A percentile compares a stretch with the other conserved stretches of the same genome.
Conservation (phyloP, 805 yeast genomes). For the Lachancea fermentati region DNA sequence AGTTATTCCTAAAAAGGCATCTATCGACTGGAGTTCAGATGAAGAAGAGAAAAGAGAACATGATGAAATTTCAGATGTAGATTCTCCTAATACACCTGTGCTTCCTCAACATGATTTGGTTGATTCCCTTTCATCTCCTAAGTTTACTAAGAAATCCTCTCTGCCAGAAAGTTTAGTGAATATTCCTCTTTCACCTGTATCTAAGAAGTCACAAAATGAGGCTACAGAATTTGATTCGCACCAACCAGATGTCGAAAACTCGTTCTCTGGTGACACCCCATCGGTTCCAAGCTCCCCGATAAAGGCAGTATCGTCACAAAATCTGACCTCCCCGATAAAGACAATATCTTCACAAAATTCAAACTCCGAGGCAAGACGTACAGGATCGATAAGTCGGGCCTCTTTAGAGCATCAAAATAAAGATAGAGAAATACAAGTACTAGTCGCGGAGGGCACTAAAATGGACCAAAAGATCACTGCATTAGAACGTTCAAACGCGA, state of each 20-base stretch:
- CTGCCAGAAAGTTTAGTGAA: background rate
- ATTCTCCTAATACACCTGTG: background rate
- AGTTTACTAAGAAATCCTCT: background rate
- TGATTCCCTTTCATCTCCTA: background rate
- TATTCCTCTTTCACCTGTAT: too few relatives aligned
- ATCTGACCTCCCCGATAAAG: background rate
- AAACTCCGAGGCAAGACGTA: background rate
- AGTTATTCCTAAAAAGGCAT: conserved; percentile 80
- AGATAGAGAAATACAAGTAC: conserved; percentile 41
- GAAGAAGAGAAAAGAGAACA: conserved; percentile 50
- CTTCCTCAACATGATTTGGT: background rate
- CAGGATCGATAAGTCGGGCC: conserved; percentile 5
- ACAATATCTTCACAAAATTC: background rate
- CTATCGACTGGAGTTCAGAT: conserved; percentile 83
- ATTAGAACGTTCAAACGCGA: conserved; percentile 30
- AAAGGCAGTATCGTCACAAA: background rate
- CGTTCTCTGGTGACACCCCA: too few relatives aligned
- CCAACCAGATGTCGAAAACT: too few relatives aligned
- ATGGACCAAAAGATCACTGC: conserved; percentile 42
- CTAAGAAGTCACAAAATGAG: too few relatives aligned
- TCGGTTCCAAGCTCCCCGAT: background rate
- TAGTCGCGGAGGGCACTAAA: conserved; percentile 43
- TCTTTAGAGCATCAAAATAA: conserved; percentile 18
- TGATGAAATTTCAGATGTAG: background rate
- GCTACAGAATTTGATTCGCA: too few relatives aligned